Evolutionary conservation across 345 rosid genomes (phyloP), one percentile per base, ranked within the genome.

Genomic region (Citrus glauca): DNA sequence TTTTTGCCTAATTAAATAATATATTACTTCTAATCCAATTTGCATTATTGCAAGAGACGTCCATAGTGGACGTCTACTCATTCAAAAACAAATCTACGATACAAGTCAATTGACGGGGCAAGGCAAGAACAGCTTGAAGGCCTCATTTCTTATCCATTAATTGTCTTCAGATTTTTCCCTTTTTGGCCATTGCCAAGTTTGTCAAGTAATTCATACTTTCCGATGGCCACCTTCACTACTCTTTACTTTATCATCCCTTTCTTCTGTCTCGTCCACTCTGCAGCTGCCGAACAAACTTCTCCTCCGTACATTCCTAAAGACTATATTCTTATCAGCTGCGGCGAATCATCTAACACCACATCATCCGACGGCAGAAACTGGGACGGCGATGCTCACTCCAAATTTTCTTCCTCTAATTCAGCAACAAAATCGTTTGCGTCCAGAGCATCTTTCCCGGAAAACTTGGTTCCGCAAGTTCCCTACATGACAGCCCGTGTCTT

Each of bases 401-500:
- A 75, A 27, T 82, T 78, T 35, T 14, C 32, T 28, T 45, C 59
- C 9, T 6, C 78, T 13, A 63, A 76, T 4, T 16, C 81, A 8
- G n/a, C 24, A 16, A 14, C 25, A n/a, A 20, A 57, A 48, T 72
- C 80, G 9, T 19, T 63, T n/a, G 60, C 53, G 7, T 13, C 48
- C 20, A 11, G 4, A 24, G 59, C 40, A 75, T 40, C 68, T 27
- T 0, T 0, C 1, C 78, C 59, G 27, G 78, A 74, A 5, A 9
- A 69, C 7, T 38, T 69, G 13, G 67, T 40, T 8, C 0, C 45
- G 4, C 1, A 0, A 2, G 56, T 77, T 5, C 86, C 82, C 1
- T 86, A 73, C 84, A 6, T 2, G 42, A 72, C 84, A 5, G 83
- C 85, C 2, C 80, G 79, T 1, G 66, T 86, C 50, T 72, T 76